Evolutionary conservation across 108 stramenopile genomes (phyloP), one percentile per base, ranked within the genome.

Genomic region (Aurantiochytrium sp.): DNA sequence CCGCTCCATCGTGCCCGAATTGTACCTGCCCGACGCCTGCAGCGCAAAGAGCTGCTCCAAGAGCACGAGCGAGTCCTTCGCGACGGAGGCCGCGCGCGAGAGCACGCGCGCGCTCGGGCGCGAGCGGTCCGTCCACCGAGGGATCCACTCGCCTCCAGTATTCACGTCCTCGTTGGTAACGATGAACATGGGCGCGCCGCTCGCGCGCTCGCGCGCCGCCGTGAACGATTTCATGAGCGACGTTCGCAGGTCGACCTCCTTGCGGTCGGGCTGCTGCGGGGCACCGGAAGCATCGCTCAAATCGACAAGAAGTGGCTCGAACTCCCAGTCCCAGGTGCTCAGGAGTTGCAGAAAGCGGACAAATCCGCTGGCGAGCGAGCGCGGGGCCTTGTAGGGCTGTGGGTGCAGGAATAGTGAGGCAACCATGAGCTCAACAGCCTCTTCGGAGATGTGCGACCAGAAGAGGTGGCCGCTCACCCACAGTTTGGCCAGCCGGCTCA

Each of bases 371-470:
- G 39, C 39, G 30, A 48, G 39, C 45, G 73, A 81, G 27, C 73
- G 73, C 42, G 73, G 73, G 27, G 73, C 73, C 45, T 2, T 48
- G 3, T 81, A 81, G 24, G 73, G 73, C 32, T 81, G 73, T 30
- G 73, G 73, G 39, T 81, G 73, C 73, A 81, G 2, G 32, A 48
- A 81, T 6, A 81, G 21, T 24, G 73, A 81, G 0, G 73, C 73
- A 48, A 81, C 73, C 12, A 81, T 48, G 39, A 81, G 73, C 73
- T 81, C 73, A 24, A 81, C 32, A 48, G 73, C 73, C 45, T 81
- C 73, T 24, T 81, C 73, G 6, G 39, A 27, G 19, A 81, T 42
- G 39, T 81, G 73, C 2, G 73, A 30, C 73, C 73, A 81, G 24
- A 81, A 48, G n/a, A 48, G 42, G 45, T 81, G 73, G 6, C 73